Conservation (phyloP, 2,329 filamentous ascomycete species). For the Dactylella cylindrospora region DNA sequence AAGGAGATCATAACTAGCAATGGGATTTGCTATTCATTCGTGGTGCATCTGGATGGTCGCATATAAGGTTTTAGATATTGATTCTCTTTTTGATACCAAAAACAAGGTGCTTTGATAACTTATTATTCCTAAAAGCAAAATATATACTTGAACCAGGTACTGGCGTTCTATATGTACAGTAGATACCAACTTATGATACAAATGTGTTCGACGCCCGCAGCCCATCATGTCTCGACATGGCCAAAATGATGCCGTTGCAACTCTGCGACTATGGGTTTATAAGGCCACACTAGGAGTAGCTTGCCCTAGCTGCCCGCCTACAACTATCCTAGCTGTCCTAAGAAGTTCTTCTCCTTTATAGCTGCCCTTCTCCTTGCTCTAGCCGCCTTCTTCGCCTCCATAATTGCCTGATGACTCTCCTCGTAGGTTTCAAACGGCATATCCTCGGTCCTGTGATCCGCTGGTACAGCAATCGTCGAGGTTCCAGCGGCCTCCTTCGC, state of each 20-base stretch:
- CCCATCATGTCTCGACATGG: too few species aligned
- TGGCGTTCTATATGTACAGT: constrained; percentile 41
- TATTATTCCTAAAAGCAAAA: too few species aligned
- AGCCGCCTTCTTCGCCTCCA: constrained; percentile 69
- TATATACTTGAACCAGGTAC: constrained; percentile 17
- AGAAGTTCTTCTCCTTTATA: constrained; percentile 85
- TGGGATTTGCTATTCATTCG: too few species aligned
- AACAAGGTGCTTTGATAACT: too few species aligned
- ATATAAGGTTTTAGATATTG: too few species aligned
- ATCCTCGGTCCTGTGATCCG: constrained; percentile 37
- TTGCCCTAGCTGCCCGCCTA: constrained; percentile 53
- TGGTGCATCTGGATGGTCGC: too few species aligned
- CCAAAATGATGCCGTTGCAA: too few species aligned
- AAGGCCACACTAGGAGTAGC: neutral
- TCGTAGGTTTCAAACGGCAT: constrained; percentile 50
- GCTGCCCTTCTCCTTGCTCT: constrained; percentile 70
- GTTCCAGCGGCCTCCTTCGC: constrained; percentile 22
- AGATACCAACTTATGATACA: constrained; percentile 36
- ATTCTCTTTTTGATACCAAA: too few species aligned
- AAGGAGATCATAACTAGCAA: too few species aligned
- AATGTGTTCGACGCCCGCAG: too few species aligned
- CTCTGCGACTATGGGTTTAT: neutral
- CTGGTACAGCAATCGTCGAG: constrained; percentile 24
- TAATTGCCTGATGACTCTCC: constrained; percentile 58
- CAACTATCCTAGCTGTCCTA: constrained; percentile 51